Percentiles rank a stretch among this genome's conserved stretches.
Conservation (phyloP, 2,329 filamentous ascomycete genomes). For the Apiospora pterosperma region DNA sequence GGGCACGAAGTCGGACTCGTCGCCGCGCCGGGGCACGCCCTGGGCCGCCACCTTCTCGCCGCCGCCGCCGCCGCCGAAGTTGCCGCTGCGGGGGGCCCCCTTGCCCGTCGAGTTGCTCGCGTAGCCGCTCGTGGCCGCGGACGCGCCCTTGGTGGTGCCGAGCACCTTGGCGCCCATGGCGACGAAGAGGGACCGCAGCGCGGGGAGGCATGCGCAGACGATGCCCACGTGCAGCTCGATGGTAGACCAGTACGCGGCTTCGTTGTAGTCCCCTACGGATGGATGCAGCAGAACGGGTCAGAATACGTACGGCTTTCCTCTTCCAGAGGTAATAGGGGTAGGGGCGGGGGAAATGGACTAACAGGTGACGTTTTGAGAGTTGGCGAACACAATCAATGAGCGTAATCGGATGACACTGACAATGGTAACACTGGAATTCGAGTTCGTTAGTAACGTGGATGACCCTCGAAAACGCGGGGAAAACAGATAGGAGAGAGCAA, state of each 20-base stretch:
- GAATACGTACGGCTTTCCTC: too few relatives aligned
- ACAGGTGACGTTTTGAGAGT: conserved; percentile 35
- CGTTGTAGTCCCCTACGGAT: conserved; percentile 33
- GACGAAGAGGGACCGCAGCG: conserved; percentile 24
- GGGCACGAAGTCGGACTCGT: conserved; percentile 16
- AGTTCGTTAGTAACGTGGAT: not conserved
- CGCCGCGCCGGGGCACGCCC: conserved; percentile 10
- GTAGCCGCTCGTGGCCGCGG: not conserved
- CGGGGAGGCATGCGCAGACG: conserved; percentile 41
- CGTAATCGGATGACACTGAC: conserved; percentile 40
- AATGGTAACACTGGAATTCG: conserved; percentile 34
- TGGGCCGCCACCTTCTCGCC: not conserved
- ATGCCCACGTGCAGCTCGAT: conserved; percentile 40
- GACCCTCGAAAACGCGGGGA: not conserved
- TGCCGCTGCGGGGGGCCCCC: not conserved
- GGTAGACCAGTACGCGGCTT: conserved; percentile 36
- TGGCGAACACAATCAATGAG: conserved; percentile 37
- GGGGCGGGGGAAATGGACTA: not conserved
- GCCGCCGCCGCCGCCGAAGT: not conserved
- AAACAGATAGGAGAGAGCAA: not conserved
- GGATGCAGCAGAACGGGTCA: not conserved
- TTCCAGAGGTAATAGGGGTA: not conserved
- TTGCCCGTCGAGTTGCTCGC: not conserved
- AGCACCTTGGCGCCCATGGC: conserved; percentile 11
- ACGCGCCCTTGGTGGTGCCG: conserved; percentile 9